phyloP scores from a whole-genome alignment of 352 stramenopile genomes.

The Pythium periplocum region DNA sequence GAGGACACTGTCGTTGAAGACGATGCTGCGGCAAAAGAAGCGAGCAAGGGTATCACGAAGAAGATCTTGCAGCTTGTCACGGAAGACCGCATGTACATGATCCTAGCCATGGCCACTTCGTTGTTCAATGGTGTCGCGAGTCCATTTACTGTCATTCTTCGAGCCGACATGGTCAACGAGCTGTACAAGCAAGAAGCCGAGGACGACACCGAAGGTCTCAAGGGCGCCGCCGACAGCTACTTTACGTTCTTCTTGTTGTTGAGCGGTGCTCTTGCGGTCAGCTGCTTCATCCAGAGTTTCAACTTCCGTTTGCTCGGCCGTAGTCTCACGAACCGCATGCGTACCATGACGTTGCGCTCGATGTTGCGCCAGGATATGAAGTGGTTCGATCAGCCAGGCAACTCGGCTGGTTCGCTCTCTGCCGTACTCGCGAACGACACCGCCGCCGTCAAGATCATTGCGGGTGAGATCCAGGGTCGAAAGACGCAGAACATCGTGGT shows the following conservation, averaged over 20 bases:
- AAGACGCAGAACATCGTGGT: conserved; percentile 22
- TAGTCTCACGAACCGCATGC: too few relatives aligned
- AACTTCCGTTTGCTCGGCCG: too few relatives aligned
- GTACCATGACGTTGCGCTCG: too few relatives aligned
- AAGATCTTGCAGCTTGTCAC: conserved; percentile 12
- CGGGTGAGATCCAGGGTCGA: conserved; percentile 8
- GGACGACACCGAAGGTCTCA: conserved; percentile 8
- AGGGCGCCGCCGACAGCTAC: conserved; percentile 13
- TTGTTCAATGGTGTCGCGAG: conserved; percentile 15
- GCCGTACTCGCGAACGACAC: too few relatives aligned
- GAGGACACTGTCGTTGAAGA: too few relatives aligned
- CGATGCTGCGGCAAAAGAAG: too few relatives aligned
- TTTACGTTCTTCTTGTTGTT: conserved; percentile 14
- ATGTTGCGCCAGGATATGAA: too few relatives aligned
- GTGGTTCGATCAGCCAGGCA: too few relatives aligned
- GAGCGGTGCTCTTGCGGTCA: conserved; percentile 7
- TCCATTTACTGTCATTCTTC: conserved; percentile 13
- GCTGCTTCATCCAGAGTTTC: conserved; percentile 10
- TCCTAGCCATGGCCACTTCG: conserved; percentile 15
- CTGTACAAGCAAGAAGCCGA: conserved; percentile 15
- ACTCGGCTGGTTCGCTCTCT: too few relatives aligned
- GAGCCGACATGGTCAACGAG: conserved; percentile 19
- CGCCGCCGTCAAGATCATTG: too few relatives aligned
- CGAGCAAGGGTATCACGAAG: conserved; percentile 4
- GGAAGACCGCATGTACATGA: conserved; percentile 12